These are phyloP conservation scores for Mycena venus DNA, from an alignment of 768 basidiomycete genomes.

Conservation along the genomic window DNA sequence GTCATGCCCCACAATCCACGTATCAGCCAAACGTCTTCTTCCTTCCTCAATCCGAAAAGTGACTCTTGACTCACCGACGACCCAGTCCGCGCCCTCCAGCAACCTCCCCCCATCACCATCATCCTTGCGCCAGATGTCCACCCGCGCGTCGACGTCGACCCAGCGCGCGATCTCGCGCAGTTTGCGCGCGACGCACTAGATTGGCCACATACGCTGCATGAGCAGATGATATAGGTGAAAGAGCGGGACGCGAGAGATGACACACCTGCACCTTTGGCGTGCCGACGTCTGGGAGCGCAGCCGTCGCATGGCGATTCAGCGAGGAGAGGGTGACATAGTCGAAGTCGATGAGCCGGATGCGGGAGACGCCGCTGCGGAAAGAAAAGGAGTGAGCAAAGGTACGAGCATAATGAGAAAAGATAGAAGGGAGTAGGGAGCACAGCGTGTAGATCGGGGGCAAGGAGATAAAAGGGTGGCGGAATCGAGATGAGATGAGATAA, in stretches of 20 bases:
- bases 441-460: too few relatives aligned
- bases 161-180: slow-evolving; percentile 85
- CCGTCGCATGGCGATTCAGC: slow-evolving; percentile 94
- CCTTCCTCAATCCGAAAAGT: too few relatives aligned
- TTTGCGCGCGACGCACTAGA: slow-evolving; percentile 70
- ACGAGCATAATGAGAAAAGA: not conserved
- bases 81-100: slow-evolving; percentile 92
- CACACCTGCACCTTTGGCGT: slow-evolving; percentile 83
- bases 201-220: too few relatives aligned
- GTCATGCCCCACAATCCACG: not conserved
- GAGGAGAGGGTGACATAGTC: slow-evolving; percentile 97
- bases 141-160: slow-evolving; percentile 86
- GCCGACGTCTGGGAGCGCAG: slow-evolving; percentile 90
- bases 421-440: not conserved
- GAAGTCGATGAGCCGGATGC: slow-evolving; percentile 90
- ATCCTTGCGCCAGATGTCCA: slow-evolving; percentile 91
- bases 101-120: slow-evolving; percentile 81
- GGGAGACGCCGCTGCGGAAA: slow-evolving; percentile 79
- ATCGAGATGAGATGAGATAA: too few relatives aligned
- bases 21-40: too few relatives aligned
- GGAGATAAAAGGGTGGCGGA: not conserved
- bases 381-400: not conserved
- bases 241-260: too few relatives aligned
- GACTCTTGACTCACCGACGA: slow-evolving; percentile 71
- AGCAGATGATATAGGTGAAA: too few relatives aligned